These are phyloP conservation scores for Corchorus capsularis DNA, from an alignment of 345 rosid species.

Conservation along the genomic window DNA sequence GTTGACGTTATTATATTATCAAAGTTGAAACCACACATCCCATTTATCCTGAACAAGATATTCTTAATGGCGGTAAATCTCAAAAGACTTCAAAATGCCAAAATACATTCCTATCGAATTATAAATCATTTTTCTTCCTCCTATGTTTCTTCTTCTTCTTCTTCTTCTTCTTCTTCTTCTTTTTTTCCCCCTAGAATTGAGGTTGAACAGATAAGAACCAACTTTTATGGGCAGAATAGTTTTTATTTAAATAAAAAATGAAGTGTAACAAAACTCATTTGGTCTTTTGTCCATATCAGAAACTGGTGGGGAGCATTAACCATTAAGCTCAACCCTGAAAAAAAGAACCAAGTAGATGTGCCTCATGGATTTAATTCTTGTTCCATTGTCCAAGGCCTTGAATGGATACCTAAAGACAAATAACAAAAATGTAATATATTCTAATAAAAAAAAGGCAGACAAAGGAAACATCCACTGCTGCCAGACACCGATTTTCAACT, in stretches of 20 bases:
- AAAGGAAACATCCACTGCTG: not conserved
- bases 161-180: not conserved
- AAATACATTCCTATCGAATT: not conserved
- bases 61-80: not conserved
- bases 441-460: not conserved
- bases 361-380: not conserved
- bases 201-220: not conserved
- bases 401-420: not conserved
- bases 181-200: not conserved
- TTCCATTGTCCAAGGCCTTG: not conserved
- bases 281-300: not conserved
- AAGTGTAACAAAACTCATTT: slow-evolving; percentile 4
- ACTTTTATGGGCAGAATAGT: not conserved
- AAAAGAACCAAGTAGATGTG: not conserved
- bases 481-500: not conserved
- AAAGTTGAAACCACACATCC: not conserved
- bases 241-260: not conserved
- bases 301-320: too few species aligned
- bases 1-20: not conserved
- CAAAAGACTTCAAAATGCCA: not conserved
- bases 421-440: not conserved
- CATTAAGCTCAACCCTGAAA: not conserved
- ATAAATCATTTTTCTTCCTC: too few species aligned
- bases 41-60: not conserved
- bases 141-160: too few species aligned